A percentile compares a stretch with the other conserved stretches of the same genome.
Conservation (phyloP, 163 green algal genomes). For the Chloromonas sp. region DNA sequence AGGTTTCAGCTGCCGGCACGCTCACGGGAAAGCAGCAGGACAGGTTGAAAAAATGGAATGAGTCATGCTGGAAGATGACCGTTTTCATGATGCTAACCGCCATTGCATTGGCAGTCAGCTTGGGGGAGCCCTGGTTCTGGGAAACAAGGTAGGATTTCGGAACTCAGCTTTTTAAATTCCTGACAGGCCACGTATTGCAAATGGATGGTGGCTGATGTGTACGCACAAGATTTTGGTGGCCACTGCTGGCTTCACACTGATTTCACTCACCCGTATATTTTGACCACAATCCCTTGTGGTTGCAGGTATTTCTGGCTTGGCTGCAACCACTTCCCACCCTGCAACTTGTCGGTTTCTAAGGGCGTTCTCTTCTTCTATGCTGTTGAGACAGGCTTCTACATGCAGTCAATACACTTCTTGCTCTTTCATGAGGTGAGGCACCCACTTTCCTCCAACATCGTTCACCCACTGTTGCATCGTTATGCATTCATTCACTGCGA, state of each 20-base stretch:
- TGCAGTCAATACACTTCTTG: constrained; percentile 53
- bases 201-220: too few relatives aligned
- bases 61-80: constrained; percentile 52
- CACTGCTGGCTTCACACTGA: too few relatives aligned
- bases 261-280: too few relatives aligned
- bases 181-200: too few relatives aligned
- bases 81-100: constrained; percentile 42
- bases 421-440: constrained; percentile 42
- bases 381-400: constrained; percentile 60
- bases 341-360: constrained; percentile 36
- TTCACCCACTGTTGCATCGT: background rate
- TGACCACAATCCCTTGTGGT: constrained; percentile 17
- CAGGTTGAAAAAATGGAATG: constrained; percentile 51
- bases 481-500: background rate
- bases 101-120: constrained; percentile 27
- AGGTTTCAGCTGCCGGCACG: background rate
- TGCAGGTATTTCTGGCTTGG: constrained; percentile 43
- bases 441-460: background rate
- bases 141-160: constrained; percentile 9
- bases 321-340: constrained; percentile 46
- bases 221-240: too few relatives aligned
- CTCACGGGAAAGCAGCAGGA: background rate
- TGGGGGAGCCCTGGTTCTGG: constrained; percentile 13
- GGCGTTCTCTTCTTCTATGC: constrained; percentile 53
- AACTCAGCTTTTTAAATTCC: too few relatives aligned